Conservation (phyloP, 257 asterid species). For the Leonotis leonurus region DNA sequence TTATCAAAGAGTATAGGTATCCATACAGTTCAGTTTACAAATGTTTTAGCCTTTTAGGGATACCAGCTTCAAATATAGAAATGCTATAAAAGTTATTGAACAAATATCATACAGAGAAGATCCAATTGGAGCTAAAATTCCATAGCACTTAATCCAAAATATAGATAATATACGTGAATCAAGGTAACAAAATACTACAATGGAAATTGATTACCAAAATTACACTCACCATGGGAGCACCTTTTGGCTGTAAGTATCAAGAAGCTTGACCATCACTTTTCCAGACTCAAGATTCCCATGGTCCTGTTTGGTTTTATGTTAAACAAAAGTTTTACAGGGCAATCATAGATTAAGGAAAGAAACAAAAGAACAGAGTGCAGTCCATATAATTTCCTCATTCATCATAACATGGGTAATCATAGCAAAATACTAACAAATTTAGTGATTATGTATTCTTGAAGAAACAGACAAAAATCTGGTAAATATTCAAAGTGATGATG, state of each 20-base stretch:
- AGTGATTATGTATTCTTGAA: neutral
- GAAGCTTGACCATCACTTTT: conserved; percentile 46
- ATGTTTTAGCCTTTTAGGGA: no score
- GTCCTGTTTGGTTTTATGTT: conserved; percentile 42
- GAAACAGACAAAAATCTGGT: neutral
- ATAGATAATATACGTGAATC: neutral
- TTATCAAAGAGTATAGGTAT: no score
- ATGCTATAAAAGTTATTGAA: neutral
- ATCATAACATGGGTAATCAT: neutral
- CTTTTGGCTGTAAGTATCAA: conserved; percentile 61
- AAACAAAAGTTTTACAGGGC: conserved; percentile 6
- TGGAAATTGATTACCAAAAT: neutral
- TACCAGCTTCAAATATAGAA: neutral
- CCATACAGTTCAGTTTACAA: no score
- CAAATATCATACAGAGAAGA: neutral
- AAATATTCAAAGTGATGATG: neutral
- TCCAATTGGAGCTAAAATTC: neutral
- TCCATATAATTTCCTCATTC: neutral
- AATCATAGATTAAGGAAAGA: neutral
- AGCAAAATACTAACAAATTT: neutral
- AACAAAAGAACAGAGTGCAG: neutral
- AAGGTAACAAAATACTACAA: conserved; percentile 1
- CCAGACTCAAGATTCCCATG: conserved; percentile 39
- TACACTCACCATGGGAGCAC: conserved; percentile 74
- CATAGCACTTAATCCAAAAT: no score